phyloP scores from a whole-genome alignment of 2,329 filamentous ascomycete species.

The Aureobasidium pullulans region DNA sequence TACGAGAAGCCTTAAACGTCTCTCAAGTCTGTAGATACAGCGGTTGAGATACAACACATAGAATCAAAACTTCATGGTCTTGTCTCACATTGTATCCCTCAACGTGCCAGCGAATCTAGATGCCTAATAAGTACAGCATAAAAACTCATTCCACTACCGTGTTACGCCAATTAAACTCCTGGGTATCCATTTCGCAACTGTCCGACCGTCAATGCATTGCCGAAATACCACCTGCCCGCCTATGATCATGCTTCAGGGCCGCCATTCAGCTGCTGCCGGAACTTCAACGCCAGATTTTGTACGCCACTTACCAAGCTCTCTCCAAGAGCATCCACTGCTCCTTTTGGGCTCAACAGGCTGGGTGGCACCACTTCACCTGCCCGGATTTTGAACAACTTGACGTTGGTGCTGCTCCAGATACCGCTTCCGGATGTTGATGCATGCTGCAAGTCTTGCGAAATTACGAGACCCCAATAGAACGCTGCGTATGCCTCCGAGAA shows the following conservation, averaged over 20 bases:
- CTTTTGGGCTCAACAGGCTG: slow-evolving; percentile 67
- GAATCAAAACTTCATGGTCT: background rate
- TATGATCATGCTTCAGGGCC: background rate
- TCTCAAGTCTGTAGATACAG: background rate
- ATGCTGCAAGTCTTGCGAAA: slow-evolving; percentile 81
- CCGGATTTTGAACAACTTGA: slow-evolving; percentile 85
- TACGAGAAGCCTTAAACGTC: slow-evolving; percentile 54
- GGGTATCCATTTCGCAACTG: background rate
- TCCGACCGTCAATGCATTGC: background rate
- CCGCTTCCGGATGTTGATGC: slow-evolving; percentile 73
- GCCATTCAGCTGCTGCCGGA: slow-evolving; percentile 7
- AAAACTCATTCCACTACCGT: background rate
- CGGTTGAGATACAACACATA: background rate
- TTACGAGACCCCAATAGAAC: slow-evolving; percentile 80
- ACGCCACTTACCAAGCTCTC: slow-evolving; percentile 35
- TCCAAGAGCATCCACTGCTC: slow-evolving; percentile 87
- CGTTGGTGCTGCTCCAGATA: slow-evolving; percentile 85
- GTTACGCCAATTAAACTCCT: background rate
- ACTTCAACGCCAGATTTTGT: slow-evolving; percentile 4
- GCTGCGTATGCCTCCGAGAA: slow-evolving; percentile 94
- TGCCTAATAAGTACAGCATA: background rate
- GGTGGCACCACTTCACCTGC: slow-evolving; percentile 74
- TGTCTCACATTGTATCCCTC: background rate
- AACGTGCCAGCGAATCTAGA: background rate
- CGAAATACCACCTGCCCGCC: background rate